Evolutionary conservation across 2,329 filamentous ascomycete species (phyloP), one percentile per base, ranked within the genome.

Genomic region (Huntiella decipiens): DNA sequence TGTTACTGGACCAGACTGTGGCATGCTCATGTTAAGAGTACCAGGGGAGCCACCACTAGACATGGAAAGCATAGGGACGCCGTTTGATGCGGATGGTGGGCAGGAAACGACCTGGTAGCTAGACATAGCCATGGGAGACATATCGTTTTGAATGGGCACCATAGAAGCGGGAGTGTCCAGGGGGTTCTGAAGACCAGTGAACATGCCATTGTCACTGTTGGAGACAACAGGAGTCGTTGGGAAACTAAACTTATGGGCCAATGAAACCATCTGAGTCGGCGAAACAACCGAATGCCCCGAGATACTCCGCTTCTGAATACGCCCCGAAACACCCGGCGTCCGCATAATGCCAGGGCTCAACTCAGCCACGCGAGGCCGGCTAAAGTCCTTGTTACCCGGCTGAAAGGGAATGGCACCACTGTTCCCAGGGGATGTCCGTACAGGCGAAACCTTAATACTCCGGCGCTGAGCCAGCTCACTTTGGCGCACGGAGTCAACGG

Each of bases 81-180:
- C 22, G n/a, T 16, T 13, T 11, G 39, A 41, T 6, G 39, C 22
- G 19, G 19, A 28, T 4, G 22, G 22, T 28, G 22, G 22, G 22
- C 22, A 43, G 28, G 22, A 15, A 17, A 17, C 38, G 4, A 39
- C 38, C 15, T 15, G 17, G 31, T 43, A 43, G n/a, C 16, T 34
- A 11, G 40, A 13, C 40, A 43, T 43, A 16, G 15, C n/a, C 28
- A 43, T 43, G 22, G 40, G 40, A 3, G 40, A 43, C 40, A 43
- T 43, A n/a, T 43, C 40, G 4, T 28, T 22, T 13, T 43, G 28
- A 13, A 43, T 13, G 15, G 40, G 31, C 3, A 31, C 17, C 5
- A 28, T 31, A 15, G 39, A 6, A 3, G 39, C 12, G 2, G 15
- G n/a, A 8, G 40, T 13, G 40, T 33, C n/a, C n/a, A 43, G 8